These are phyloP conservation scores for Hemileccinum impolitum DNA, from an alignment of 768 basidiomycete species.

Conservation along the genomic window DNA sequence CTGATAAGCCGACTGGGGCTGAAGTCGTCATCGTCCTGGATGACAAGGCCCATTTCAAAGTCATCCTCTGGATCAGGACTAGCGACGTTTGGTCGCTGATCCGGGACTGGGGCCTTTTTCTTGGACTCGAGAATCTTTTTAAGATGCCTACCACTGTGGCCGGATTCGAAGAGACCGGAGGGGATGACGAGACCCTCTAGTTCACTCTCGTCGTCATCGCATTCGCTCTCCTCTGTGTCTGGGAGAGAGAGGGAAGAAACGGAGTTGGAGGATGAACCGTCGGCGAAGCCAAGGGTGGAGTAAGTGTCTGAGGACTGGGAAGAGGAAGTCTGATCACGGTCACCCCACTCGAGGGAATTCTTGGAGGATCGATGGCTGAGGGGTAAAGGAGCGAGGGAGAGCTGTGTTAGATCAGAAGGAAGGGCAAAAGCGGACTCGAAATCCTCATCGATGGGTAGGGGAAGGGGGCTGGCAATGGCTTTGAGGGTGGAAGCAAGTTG, in stretches of 20 bases:
- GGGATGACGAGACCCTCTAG: conserved; percentile 83
- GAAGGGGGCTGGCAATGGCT: conserved; percentile 31
- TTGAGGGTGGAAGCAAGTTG: conserved; percentile 41
- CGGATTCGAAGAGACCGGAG: conserved; percentile 69
- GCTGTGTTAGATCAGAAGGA: conserved; percentile 74
- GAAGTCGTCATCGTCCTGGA: conserved; percentile 79
- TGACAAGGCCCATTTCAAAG: conserved; percentile 80
- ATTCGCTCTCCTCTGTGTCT: conserved; percentile 69
- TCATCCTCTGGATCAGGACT: conserved; percentile 75
- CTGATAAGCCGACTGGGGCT: conserved; percentile 71
- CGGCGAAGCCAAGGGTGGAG: conserved; percentile 73
- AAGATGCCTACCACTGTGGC: conserved; percentile 51
- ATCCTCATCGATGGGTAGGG: conserved; percentile 58
- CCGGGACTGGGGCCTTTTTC: conserved; percentile 54
- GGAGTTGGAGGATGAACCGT: conserved; percentile 70
- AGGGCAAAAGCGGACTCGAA: conserved; percentile 82
- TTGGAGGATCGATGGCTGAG: conserved; percentile 78
- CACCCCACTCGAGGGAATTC: conserved; percentile 81
- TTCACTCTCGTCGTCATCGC: conserved; percentile 66
- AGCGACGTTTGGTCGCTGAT: conserved; percentile 49
- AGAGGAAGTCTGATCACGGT: conserved; percentile 77
- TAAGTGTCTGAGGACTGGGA: conserved; percentile 88
- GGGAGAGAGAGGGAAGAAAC: conserved; percentile 62
- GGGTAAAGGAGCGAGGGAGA: conserved; percentile 77
- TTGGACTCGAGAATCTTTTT: conserved; percentile 51